These are phyloP conservation scores for Radiomyces spectabilis DNA, from an alignment of 192 early-diverging fungal genomes.

Conservation along the genomic window DNA sequence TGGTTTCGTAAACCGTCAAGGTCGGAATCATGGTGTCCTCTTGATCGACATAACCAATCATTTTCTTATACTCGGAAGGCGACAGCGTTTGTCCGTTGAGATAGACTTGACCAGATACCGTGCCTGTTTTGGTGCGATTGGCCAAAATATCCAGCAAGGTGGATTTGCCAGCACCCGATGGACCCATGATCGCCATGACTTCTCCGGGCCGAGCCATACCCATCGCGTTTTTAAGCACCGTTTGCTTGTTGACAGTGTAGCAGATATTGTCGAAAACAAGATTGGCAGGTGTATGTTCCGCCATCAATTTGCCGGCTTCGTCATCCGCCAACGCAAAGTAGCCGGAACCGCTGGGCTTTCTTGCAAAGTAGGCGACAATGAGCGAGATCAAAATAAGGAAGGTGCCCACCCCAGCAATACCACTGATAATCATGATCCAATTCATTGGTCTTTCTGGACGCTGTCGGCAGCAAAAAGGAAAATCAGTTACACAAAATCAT, in stretches of 20 bases:
- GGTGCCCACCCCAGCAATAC: slow-evolving; percentile 27
- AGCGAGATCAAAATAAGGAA: slow-evolving; percentile 19
- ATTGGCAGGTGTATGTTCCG: slow-evolving; percentile 59
- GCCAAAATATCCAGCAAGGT: slow-evolving; percentile 89
- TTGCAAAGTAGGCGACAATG: slow-evolving; percentile 20
- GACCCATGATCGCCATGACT: slow-evolving; percentile 90
- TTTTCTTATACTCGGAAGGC: slow-evolving; percentile 57
- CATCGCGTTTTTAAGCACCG: slow-evolving; percentile 57
- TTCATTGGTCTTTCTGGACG: slow-evolving; percentile 27
- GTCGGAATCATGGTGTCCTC: slow-evolving; percentile 46
- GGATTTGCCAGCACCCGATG: slow-evolving; percentile 90
- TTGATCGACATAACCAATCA: slow-evolving; percentile 70
- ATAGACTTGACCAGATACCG: slow-evolving; percentile 64
- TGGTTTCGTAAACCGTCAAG: slow-evolving; percentile 71
- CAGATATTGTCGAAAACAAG: slow-evolving; percentile 57
- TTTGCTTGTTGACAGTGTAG: slow-evolving; percentile 46
- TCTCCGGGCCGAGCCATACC: slow-evolving; percentile 79
- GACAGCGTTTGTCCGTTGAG: slow-evolving; percentile 69
- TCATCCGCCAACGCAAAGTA: slow-evolving; percentile 43
- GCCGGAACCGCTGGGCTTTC: slow-evolving; percentile 7
- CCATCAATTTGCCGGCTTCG: slow-evolving; percentile 62
- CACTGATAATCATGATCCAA: slow-evolving; percentile 33
- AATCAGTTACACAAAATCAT: not conserved
- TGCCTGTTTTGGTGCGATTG: slow-evolving; percentile 58
- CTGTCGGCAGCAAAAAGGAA: not conserved